phyloP scores from a whole-genome alignment of 1,139 yeast species.

The Suzukiozyma palmioleophila region DNA sequence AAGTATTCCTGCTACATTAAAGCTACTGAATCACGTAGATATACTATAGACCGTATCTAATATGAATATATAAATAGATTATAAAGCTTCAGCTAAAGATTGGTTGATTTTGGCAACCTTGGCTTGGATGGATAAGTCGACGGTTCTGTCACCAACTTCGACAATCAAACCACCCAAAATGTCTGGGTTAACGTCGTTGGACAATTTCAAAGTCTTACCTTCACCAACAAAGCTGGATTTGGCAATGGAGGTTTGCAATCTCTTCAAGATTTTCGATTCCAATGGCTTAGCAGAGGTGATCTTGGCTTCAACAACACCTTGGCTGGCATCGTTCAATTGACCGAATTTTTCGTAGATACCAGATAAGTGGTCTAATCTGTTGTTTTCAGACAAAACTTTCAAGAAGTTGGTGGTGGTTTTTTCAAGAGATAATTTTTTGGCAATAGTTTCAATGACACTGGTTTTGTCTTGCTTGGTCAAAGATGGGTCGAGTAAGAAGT shows the following conservation, averaged over 20 bases:
- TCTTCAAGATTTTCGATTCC: slow-evolving; percentile 75
- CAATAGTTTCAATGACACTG: slow-evolving; percentile 58
- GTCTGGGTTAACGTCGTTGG: slow-evolving; percentile 81
- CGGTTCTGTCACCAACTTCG: slow-evolving; percentile 95
- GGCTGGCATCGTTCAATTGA: slow-evolving; percentile 79
- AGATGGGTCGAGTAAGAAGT: slow-evolving; percentile 77
- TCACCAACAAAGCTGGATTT: slow-evolving; percentile 78
- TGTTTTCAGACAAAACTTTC: slow-evolving; percentile 86
- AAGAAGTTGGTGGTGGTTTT: slow-evolving; percentile 77
- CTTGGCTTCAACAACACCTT: slow-evolving; percentile 89
- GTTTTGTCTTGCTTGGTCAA: slow-evolving; percentile 72
- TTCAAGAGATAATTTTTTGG: slow-evolving; percentile 61
- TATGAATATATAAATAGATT: slow-evolving; percentile 17
- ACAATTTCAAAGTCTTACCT: slow-evolving; percentile 80
- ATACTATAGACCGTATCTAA: neutral
- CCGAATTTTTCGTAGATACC: slow-evolving; percentile 69
- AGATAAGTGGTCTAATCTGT: slow-evolving; percentile 74
- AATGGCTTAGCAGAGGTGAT: slow-evolving; percentile 86
- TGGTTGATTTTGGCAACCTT: slow-evolving; percentile 88
- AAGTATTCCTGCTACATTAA: neutral
- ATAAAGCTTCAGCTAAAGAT: slow-evolving; percentile 79
- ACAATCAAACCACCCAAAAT: slow-evolving; percentile 95
- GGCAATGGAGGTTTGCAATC: slow-evolving; percentile 75
- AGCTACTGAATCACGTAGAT: neutral
- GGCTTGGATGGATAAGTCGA: slow-evolving; percentile 83